Evolutionary conservation across 257 asterid genomes (phyloP), one percentile per base, ranked within the genome.

Genomic region (Salvia hispanica): DNA sequence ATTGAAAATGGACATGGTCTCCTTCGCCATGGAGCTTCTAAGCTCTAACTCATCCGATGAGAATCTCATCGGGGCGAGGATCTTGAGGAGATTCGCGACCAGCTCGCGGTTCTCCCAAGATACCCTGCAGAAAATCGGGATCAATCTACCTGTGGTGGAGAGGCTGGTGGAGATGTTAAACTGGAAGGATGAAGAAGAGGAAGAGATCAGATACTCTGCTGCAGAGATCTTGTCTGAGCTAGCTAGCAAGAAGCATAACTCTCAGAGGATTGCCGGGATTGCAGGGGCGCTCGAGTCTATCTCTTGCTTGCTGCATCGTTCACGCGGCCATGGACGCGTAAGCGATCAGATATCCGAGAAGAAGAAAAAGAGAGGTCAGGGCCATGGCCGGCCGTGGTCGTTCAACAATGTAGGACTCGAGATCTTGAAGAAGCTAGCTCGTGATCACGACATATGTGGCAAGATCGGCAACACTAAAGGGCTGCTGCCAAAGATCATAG

Each of bases 81-180:
- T 91, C 70, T 55, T 94, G 54, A 69, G 87, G 62, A 78, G 74
- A 8, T 85, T 94, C 44, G 68, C 96, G 39, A 74, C 70, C 4
- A 81, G 62, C 42, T 61, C 81, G 3, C 64, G 83, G 13, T 90
- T 86, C 47, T 74, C 85, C 7, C 86, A 82, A 0, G 95, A 93
- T 60, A 90, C 97, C 0, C 81, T 93, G n/a, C 95, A 93, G 78
- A 90, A 93, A 72, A 90, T 94, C 2, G 99, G 99, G 14, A 84
- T 88, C 47, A 84, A 77, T 39, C 42, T 91, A 12, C n/a, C 75
- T 0, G 95, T 85, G 18, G 88, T 88, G 81, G 96, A 87, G 43
- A 81, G 99, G 72, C 48, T 94, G 9, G 88, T 90, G 14, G 99
- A 93, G 46, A 93, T 90, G 95, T 54, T 93, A 79, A 93, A 90